phyloP scores from a whole-genome alignment of 169 alveolate species.

The Plasmodium reichenowi region DNA sequence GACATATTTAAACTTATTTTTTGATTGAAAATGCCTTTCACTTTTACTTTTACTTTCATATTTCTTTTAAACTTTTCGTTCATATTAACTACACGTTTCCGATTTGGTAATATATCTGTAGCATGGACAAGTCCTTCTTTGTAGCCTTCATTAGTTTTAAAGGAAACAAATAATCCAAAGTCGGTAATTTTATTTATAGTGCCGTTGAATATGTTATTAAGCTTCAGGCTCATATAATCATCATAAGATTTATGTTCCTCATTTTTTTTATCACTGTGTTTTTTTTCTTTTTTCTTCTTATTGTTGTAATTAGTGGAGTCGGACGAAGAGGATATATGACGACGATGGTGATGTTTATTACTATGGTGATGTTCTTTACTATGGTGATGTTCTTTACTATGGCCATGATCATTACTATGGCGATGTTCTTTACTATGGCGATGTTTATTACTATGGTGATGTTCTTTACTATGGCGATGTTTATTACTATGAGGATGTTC shows the following conservation, averaged over 20 bases:
- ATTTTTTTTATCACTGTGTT: background rate
- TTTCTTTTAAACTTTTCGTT: conserved; percentile 40
- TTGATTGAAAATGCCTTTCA: conserved; percentile 60
- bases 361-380: no score
- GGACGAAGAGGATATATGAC: no score
- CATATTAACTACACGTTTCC: conserved; percentile 50
- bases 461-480: background rate
- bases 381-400: no score
- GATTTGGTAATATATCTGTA: conserved; percentile 79
- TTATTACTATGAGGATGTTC: no score
- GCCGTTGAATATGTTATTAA: conserved; percentile 80
- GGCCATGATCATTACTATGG: no score
- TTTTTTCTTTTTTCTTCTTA: conserved; percentile 2
- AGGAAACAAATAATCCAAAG: conserved; percentile 86
- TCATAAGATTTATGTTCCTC: background rate
- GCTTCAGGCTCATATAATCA: background rate
- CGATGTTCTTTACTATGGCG: no score
- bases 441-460: no score
- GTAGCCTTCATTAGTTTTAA: conserved; percentile 81
- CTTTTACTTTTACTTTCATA: conserved; percentile 80
- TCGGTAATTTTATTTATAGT: conserved; percentile 81
- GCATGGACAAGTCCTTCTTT: conserved; percentile 87
- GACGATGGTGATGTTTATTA: no score
- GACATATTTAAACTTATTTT: conserved; percentile 88
- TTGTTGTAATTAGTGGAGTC: no score